Conservation (phyloP, 192 early-diverging fungal genomes). For the Umbelopsis sp. region DNA sequence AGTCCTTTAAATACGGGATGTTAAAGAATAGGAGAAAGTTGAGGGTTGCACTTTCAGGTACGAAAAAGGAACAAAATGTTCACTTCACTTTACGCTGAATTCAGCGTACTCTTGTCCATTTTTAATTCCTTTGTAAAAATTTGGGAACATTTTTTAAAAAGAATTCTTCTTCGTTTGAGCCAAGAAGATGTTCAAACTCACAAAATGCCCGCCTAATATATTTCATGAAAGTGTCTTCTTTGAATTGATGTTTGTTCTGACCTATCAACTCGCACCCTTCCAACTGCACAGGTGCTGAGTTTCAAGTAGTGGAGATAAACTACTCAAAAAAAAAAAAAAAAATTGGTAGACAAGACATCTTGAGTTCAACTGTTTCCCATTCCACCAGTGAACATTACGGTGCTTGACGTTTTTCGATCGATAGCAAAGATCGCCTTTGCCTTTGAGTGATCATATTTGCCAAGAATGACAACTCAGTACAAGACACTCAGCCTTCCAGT, state of each 20-base stretch:
- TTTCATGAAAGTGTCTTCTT: too few relatives aligned
- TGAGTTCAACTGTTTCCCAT: not conserved
- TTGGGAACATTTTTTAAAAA: too few relatives aligned
- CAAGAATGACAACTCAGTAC: constrained; percentile 15
- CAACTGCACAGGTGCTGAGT: not conserved
- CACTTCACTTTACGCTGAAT: too few relatives aligned
- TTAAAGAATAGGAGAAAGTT: not conserved
- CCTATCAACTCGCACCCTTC: too few relatives aligned
- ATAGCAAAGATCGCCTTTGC: constrained; percentile 11
- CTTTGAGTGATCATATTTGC: not conserved
- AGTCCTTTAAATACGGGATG: not conserved
- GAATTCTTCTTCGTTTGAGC: too few relatives aligned
- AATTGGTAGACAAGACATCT: not conserved
- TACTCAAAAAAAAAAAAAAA: not conserved
- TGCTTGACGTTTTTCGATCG: not conserved
- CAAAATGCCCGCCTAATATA: too few relatives aligned
- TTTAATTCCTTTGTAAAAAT: too few relatives aligned
- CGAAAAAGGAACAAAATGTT: not conserved
- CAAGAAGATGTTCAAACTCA: too few relatives aligned
- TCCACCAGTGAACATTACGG: not conserved
- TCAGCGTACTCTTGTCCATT: too few relatives aligned
- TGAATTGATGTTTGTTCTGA: not conserved
- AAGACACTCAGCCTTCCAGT: constrained; percentile 14
- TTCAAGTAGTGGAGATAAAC: not conserved
- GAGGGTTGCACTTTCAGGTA: not conserved